Percentiles rank a stretch among this genome's conserved stretches.
These are phyloP conservation scores for Gossypium raimondii DNA, from an alignment of 345 rosid species.

Conservation along the genomic window DNA sequence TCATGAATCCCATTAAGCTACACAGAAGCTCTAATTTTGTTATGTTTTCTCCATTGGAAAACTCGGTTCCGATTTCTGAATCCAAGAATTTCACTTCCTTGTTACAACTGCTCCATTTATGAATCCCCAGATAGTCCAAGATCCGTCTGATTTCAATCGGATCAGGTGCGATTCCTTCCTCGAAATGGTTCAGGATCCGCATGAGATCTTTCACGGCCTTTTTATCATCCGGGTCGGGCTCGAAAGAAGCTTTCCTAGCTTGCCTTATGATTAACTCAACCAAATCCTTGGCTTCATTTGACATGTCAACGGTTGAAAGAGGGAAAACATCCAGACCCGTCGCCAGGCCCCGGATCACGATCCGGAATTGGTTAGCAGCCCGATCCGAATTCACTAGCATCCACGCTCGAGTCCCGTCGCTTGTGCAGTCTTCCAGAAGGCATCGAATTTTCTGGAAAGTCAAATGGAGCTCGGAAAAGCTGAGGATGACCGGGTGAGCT, in stretches of 20 bases:
- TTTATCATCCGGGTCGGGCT: conserved; percentile 40
- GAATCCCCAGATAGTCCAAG: conserved; percentile 45
- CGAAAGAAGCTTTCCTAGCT: conserved; percentile 43
- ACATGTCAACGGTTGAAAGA: conserved; percentile 29
- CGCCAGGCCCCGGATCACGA: conserved; percentile 42
- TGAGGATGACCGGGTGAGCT: conserved; percentile 30
- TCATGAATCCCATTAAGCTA: conserved; percentile 53
- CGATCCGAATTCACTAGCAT: conserved; percentile 54
- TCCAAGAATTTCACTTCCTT: conserved; percentile 53
- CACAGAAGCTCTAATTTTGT: conserved; percentile 34
- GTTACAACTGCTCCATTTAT: conserved; percentile 59
- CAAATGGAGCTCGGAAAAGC: conserved; percentile 70
- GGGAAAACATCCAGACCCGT: conserved; percentile 62
- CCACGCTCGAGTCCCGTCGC: conserved; percentile 55
- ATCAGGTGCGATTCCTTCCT: conserved; percentile 43
- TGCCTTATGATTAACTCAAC: conserved; percentile 44
- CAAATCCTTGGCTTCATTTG: conserved; percentile 52
- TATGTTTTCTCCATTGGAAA: conserved; percentile 23
- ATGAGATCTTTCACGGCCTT: conserved; percentile 29
- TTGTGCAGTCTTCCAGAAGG: conserved; percentile 57
- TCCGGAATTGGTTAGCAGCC: conserved; percentile 50
- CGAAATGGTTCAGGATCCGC: conserved; percentile 43
- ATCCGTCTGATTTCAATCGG: conserved; percentile 29
- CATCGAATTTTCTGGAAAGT: conserved; percentile 52
- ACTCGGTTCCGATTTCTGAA: conserved; percentile 39